Conservation (phyloP, 2,329 filamentous ascomycete genomes). For the Anthostomella pinea region DNA sequence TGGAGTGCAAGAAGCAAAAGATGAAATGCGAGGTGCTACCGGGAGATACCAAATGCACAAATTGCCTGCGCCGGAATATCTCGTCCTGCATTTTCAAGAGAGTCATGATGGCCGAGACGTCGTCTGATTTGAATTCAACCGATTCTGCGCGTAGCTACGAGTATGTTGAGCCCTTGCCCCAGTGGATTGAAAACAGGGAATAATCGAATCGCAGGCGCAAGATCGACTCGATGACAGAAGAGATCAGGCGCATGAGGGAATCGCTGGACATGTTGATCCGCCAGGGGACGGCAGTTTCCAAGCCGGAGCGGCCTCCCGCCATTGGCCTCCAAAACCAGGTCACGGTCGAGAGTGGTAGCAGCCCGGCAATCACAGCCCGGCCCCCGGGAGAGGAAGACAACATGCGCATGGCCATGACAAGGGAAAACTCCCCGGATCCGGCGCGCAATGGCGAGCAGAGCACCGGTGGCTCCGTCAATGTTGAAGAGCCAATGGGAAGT, state of each 20-base stretch:
- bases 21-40: conserved; percentile 45
- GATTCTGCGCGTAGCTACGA: conserved; percentile 39
- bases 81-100: conserved; percentile 41
- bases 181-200: neutral
- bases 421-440: conserved; percentile 43
- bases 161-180: conserved; percentile 31
- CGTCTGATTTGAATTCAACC: conserved; percentile 30
- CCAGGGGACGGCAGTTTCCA: conserved; percentile 10
- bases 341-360: too few relatives aligned
- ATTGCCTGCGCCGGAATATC: conserved; percentile 41
- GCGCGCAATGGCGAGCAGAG: conserved; percentile 34
- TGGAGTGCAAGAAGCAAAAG: conserved; percentile 46
- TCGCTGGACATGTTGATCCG: conserved; percentile 23
- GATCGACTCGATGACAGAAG: conserved; percentile 22
- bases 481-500: conserved; percentile 51
- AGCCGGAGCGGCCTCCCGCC: conserved; percentile 23
- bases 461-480: conserved; percentile 30
- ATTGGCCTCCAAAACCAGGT: conserved; percentile 22
- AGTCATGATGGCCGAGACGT: conserved; percentile 21
- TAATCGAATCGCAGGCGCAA: conserved; percentile 10
- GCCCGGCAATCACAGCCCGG: conserved; percentile 26
- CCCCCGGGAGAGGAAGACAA: conserved; percentile 29
- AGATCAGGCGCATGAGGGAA: conserved; percentile 23
- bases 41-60: conserved; percentile 39
- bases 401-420: conserved; percentile 39